phyloP scores from a whole-genome alignment of 2,329 filamentous ascomycete genomes.

The Raffaelea arxii region DNA sequence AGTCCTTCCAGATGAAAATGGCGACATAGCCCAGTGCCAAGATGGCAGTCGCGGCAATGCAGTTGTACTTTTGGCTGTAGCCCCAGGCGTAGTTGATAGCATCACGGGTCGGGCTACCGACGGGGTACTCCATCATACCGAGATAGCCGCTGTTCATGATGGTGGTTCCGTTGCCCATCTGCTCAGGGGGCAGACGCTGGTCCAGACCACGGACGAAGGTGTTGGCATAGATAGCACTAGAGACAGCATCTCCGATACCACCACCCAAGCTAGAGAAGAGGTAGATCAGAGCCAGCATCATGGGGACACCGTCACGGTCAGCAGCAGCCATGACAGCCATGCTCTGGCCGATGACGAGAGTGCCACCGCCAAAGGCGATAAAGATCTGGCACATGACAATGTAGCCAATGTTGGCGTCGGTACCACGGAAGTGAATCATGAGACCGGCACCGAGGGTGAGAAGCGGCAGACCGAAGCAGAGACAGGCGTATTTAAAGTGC shows the following conservation, averaged over 20 bases:
- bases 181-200: conserved; percentile 34
- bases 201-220: conserved; percentile 41
- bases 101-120: conserved; percentile 36
- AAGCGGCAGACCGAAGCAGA: conserved; percentile 38
- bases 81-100: conserved; percentile 51
- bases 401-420: conserved; percentile 36
- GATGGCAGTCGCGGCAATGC: conserved; percentile 33
- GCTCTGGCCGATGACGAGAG: conserved; percentile 48
- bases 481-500: conserved; percentile 33
- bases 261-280: conserved; percentile 50
- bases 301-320: conserved; percentile 46
- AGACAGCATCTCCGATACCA: conserved; percentile 48
- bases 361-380: conserved; percentile 40
- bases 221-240: conserved; percentile 51
- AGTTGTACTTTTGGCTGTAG: conserved; percentile 36
- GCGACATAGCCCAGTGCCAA: conserved; percentile 10
- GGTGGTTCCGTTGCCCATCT: conserved; percentile 32
- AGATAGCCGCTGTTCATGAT: conserved; percentile 40
- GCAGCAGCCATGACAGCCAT: conserved; percentile 51
- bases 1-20: conserved; percentile 14
- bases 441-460: conserved; percentile 43
- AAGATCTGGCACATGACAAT: conserved; percentile 52
- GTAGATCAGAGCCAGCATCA: conserved; percentile 46
- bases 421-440: conserved; percentile 47
- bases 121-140: conserved; percentile 38